Evolutionary conservation across 768 basidiomycete species (phyloP).

Genomic region (Leccinum ochraceum): DNA sequence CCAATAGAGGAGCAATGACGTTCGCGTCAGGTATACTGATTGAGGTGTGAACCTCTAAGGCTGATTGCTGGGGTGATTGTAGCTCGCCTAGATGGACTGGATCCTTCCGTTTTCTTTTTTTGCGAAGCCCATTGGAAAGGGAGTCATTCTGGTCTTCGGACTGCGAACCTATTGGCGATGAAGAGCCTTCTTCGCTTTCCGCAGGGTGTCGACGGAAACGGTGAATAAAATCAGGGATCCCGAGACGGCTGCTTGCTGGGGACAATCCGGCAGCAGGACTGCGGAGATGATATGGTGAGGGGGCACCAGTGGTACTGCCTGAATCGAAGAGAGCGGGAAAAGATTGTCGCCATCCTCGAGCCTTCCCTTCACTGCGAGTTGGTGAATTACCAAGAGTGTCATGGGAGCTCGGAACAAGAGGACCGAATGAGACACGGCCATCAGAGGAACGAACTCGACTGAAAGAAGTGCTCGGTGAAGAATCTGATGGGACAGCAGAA

Average conservation of each 20-base stretch:
- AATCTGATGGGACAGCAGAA: constrained; percentile 39
- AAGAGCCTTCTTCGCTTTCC: constrained; percentile 50
- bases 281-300: constrained; percentile 33
- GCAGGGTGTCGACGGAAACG: constrained; percentile 36
- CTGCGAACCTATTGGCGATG: constrained; percentile 46
- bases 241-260: constrained; percentile 45
- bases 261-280: constrained; percentile 37
- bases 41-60: constrained; percentile 11
- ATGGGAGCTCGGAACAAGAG: constrained; percentile 47
- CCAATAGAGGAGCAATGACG: constrained; percentile 4
- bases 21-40: constrained; percentile 10
- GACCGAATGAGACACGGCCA: constrained; percentile 59
- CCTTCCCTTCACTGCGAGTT: constrained; percentile 41
- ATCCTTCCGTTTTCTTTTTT: constrained; percentile 17
- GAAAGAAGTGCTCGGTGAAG: constrained; percentile 42
- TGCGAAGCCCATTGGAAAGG: constrained; percentile 17
- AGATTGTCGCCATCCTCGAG: constrained; percentile 29
- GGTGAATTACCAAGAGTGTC: constrained; percentile 49
- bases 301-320: constrained; percentile 38
- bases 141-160: constrained; percentile 42
- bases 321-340: constrained; percentile 31
- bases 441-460: constrained; percentile 44
- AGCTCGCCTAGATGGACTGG: constrained; percentile 30
- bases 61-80: constrained; percentile 16
- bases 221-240: constrained; percentile 39